Evolutionary conservation across 1,139 yeast species (phyloP).

Genomic region (Diutina rugosa): DNA sequence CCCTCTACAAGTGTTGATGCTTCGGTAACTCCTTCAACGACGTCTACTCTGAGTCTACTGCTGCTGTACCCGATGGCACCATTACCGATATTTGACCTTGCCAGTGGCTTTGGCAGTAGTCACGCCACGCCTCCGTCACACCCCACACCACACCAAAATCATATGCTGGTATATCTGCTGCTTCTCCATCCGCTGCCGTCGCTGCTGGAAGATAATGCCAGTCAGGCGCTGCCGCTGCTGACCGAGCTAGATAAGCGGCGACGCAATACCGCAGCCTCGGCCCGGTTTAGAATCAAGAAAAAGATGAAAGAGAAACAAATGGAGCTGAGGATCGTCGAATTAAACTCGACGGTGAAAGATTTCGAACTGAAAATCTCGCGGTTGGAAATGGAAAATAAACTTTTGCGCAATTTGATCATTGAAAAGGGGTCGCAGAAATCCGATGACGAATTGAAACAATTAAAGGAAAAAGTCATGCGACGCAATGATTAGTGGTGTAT

Average conservation of each 20-base stretch:
- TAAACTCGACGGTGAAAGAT: constrained; percentile 45
- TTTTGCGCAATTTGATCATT: constrained; percentile 60
- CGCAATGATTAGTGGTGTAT: neutral
- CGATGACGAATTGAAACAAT: constrained; percentile 24
- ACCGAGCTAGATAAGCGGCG: constrained; percentile 40
- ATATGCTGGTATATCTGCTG: neutral
- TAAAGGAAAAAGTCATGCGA: constrained; percentile 14
- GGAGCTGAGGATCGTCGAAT: constrained; percentile 52
- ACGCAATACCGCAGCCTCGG: constrained; percentile 72
- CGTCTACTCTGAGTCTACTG: neutral
- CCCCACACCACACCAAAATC: neutral
- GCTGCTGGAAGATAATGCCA: neutral
- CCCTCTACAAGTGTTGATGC: too few relatives aligned
- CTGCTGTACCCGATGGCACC: neutral
- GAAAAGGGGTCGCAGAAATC: constrained; percentile 41
- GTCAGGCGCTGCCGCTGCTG: neutral
- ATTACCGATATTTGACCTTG: neutral
- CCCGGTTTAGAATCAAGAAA: constrained; percentile 69
- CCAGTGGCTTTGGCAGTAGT: too few relatives aligned
- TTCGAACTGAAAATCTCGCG: constrained; percentile 41
- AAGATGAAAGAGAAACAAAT: constrained; percentile 76
- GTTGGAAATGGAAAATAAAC: constrained; percentile 43
- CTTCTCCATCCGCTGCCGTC: neutral
- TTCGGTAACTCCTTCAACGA: neutral
- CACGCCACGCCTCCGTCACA: neutral